Base-by-base conservation (phyloP, 2,329 filamentous ascomycete genomes). In the Sarocladium oryzae region DNA sequence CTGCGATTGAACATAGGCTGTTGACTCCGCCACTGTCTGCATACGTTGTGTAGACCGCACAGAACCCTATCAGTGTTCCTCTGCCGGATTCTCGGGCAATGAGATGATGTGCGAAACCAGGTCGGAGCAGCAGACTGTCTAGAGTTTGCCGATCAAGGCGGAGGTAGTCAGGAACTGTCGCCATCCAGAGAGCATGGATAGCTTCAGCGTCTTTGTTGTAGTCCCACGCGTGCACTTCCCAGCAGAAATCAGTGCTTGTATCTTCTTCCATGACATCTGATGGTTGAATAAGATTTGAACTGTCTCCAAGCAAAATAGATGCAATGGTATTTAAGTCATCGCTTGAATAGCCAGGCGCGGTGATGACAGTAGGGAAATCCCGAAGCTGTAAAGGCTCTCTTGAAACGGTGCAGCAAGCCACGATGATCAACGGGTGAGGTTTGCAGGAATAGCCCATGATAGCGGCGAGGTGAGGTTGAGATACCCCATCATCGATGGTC, bases 31-130 rank as follows among this genome's bases (percentile, higher is more conserved):
- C 73, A 55, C 72, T 73, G 55, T 80, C 75, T 41, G 75, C 71
- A 61, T 78, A 82, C 3, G 76, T 79, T 26, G 78, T 76, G 58
- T 78, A 83, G 8, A 79, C 82, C 9, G 79, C 78, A 58, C 79
- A 82, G 55, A 83, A 82, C 0, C 79, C 80, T 33, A 83, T 60
- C 21, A 78, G 57, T 32, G 69, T 66, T 9, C 52, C 52, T 7
- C 61, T 62, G 10, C 61, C 62, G 2, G 74, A 69, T n/a, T 76
- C 70, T 46, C 73, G 72, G 24, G 82, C 76, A 26, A 80, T 66
- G 55, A 78, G 79, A 61, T 83, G 78, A 67, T 76, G 77, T 8
- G 73, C 70, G 55, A 79, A 82, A 35, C 78, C 79, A 51, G 77
- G 73, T 37, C 78, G 72, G 52, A 72, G 67, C 3, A 84, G 68